These are phyloP conservation scores for Acer negundo DNA, from an alignment of 345 rosid species.

Conservation along the genomic window DNA sequence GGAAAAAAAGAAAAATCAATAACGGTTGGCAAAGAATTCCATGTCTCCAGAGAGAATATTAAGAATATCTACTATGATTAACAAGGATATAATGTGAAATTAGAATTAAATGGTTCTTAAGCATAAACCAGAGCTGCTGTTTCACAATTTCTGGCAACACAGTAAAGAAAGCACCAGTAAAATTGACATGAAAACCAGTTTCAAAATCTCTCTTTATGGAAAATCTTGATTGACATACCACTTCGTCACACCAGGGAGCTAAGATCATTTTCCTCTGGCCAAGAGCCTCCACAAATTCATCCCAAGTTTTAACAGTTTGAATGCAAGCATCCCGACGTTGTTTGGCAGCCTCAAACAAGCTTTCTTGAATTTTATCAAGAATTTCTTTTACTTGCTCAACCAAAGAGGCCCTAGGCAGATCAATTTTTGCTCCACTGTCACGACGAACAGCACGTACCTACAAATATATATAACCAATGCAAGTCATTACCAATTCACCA, in stretches of 20 bases:
- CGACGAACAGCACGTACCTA: slow-evolving; percentile 92
- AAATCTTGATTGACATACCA: slow-evolving; percentile 42
- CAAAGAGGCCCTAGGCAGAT: slow-evolving; percentile 59
- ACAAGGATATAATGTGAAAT: not conserved
- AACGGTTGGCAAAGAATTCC: not conserved
- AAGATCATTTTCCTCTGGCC: slow-evolving; percentile 78
- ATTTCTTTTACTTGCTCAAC: slow-evolving; percentile 59
- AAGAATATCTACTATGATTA: no score
- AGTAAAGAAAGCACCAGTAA: not conserved
- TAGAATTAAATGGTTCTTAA: no score
- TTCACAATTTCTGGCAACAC: not conserved
- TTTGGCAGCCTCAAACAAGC: slow-evolving; percentile 68
- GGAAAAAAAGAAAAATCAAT: not conserved
- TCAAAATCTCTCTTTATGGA: not conserved
- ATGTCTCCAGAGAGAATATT: no score
- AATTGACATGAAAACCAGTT: not conserved
- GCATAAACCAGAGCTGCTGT: not conserved
- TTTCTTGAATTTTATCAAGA: slow-evolving; percentile 63
- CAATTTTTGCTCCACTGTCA: slow-evolving; percentile 69
- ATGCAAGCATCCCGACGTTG: slow-evolving; percentile 76
- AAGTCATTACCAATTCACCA: not conserved
- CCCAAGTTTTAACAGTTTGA: slow-evolving; percentile 73
- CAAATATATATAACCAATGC: slow-evolving; percentile 14
- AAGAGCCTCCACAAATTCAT: slow-evolving; percentile 75
- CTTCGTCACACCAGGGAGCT: slow-evolving; percentile 99